Percentiles rank a stretch among this genome's conserved stretches.
These are phyloP conservation scores for Phaeophleospora eucalypticola DNA, from an alignment of 2,329 filamentous ascomycete species.

Conservation along the genomic window DNA sequence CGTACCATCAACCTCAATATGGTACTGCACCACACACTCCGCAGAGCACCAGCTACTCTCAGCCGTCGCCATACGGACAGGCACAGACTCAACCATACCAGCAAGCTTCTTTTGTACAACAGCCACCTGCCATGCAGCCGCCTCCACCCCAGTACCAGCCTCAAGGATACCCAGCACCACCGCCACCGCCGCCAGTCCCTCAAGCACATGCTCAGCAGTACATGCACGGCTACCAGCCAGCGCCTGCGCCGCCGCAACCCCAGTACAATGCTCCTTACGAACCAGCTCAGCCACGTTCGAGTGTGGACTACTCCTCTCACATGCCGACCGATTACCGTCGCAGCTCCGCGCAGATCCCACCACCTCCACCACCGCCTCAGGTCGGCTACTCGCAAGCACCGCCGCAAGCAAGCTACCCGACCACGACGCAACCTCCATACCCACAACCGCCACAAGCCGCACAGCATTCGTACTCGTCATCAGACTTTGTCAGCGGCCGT, in stretches of 20 bases:
- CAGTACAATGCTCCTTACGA: conserved; percentile 37
- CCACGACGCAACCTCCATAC: conserved; percentile 25
- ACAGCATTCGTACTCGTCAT: conserved; percentile 21
- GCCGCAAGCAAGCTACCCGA: conserved; percentile 34
- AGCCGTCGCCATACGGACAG: conserved; percentile 35
- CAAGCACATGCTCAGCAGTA: conserved; percentile 31
- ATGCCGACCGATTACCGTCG: conserved; percentile 37
- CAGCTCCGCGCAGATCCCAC: conserved; percentile 38
- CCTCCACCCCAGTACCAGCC: conserved; percentile 27
- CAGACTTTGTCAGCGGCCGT: conserved; percentile 19
- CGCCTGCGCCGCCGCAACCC: conserved; percentile 33
- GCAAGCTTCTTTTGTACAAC: conserved; percentile 28
- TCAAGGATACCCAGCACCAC: conserved; percentile 23
- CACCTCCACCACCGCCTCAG: conserved; percentile 31
- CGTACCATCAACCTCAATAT: conserved; percentile 39
- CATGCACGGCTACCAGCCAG: conserved; percentile 38
- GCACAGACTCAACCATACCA: conserved; percentile 26
- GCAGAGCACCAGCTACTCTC: conserved; percentile 33
- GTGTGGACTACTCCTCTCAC: conserved; percentile 37
- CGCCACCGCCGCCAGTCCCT: conserved; percentile 14
- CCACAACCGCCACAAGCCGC: conserved; percentile 18
- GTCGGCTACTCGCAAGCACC: conserved; percentile 31
- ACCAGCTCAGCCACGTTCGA: conserved; percentile 31
- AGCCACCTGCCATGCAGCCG: conserved; percentile 33
- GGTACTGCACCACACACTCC: conserved; percentile 39